Evolutionary conservation across 1,284 basidiomycete genomes (phyloP).

Genomic region (Fistulinella staudtii): DNA sequence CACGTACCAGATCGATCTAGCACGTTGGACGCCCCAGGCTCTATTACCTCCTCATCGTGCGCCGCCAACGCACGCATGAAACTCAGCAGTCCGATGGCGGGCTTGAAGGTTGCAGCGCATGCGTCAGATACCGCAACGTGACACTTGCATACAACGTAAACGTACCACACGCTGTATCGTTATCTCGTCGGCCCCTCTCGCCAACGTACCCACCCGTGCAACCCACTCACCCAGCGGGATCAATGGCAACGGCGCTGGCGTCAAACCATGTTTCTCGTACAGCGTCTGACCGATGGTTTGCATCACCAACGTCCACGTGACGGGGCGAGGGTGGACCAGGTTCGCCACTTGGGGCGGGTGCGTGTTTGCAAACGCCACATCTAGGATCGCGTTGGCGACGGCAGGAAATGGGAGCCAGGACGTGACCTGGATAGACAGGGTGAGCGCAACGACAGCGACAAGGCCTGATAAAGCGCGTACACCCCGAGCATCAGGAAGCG

Average conservation of each 20-base stretch:
- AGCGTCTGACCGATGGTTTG: slow-evolving; percentile 15
- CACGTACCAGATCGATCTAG: background rate
- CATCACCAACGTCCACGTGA: slow-evolving; percentile 23
- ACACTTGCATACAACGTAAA: background rate
- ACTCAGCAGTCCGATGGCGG: background rate
- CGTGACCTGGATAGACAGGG: slow-evolving; percentile 10
- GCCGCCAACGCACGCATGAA: background rate
- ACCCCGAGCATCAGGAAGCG: slow-evolving; percentile 20
- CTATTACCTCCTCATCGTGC: background rate
- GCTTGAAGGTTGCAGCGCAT: background rate
- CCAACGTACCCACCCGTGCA: background rate
- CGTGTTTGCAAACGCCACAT: slow-evolving; percentile 21
- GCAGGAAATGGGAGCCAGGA: slow-evolving; percentile 31
- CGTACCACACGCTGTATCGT: background rate
- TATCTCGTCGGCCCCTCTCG: background rate
- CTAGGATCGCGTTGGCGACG: slow-evolving; percentile 23
- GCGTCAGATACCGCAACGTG: background rate
- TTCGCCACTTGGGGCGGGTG: slow-evolving; percentile 19
- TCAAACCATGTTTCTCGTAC: slow-evolving; percentile 6
- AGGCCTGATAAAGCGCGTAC: slow-evolving; percentile 8
- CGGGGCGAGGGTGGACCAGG: slow-evolving; percentile 28
- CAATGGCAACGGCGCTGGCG: slow-evolving; percentile 12
- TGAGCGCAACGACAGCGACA: too few relatives aligned
- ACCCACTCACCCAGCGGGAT: slow-evolving; percentile 14
- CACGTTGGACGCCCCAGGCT: too few relatives aligned